Evolutionary conservation across 257 asterid genomes (phyloP).

Genomic region (Coffea eugenioides): DNA sequence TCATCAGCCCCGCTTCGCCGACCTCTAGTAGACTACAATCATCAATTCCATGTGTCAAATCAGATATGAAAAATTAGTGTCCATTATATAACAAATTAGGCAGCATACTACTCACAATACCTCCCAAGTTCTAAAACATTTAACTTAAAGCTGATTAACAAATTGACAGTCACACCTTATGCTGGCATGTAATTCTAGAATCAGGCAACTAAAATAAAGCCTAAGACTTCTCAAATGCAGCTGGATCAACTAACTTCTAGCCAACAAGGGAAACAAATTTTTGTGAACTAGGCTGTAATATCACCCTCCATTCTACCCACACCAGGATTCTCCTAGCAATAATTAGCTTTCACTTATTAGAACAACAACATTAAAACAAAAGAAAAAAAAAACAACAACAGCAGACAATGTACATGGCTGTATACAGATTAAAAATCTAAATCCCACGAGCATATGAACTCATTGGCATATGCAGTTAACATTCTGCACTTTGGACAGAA

Average conservation of each 20-base stretch:
- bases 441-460: neutral
- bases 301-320: neutral
- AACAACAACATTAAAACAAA: neutral
- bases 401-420: neutral
- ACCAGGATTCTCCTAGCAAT: neutral
- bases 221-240: neutral
- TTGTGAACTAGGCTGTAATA: neutral
- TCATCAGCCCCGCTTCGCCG: constrained; percentile 88
- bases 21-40: constrained; percentile 65
- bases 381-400: neutral
- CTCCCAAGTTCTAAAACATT: neutral
- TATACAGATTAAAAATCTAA: neutral
- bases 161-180: neutral
- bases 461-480: neutral
- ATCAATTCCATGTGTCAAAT: constrained; percentile 27
- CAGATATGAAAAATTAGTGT: constrained; percentile 16
- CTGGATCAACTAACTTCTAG: neutral
- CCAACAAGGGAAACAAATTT: neutral
- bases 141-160: neutral
- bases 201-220: neutral
- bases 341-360: neutral
- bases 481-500: neutral
- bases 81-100: neutral
- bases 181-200: neutral
- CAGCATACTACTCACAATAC: neutral